phyloP scores from a whole-genome alignment of 768 basidiomycete species.

The Hypholoma fasciculare region DNA sequence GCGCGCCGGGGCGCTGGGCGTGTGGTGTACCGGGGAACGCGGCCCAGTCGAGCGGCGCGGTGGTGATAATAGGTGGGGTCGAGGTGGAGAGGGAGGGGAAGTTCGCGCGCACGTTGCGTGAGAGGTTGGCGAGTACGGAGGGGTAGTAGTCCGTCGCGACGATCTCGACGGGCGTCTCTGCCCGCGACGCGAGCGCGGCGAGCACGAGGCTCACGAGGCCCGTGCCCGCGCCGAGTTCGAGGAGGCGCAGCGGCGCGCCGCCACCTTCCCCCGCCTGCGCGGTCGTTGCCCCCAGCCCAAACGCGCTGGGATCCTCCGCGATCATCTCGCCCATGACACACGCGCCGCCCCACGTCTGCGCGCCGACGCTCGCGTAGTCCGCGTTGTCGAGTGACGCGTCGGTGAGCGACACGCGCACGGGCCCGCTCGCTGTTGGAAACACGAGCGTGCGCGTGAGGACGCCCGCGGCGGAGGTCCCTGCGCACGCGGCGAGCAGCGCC shows the following conservation, averaged over 20 bases:
- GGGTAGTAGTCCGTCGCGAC: constrained; percentile 81
- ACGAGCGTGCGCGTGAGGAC: constrained; percentile 50
- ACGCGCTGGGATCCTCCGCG: constrained; percentile 44
- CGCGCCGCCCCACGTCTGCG: constrained; percentile 89
- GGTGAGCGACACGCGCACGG: constrained; percentile 46
- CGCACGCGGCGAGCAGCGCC: constrained; percentile 61
- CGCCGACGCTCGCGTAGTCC: constrained; percentile 74
- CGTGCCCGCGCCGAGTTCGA: constrained; percentile 87
- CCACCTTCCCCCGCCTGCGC: too few species aligned
- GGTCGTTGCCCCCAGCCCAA: neutral
- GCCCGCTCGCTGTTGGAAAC: constrained; percentile 22
- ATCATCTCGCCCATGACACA: constrained; percentile 80
- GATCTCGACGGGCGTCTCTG: constrained; percentile 29
- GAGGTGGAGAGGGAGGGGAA: constrained; percentile 29
- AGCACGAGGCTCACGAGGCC: constrained; percentile 72
- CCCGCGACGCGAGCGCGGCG: constrained; percentile 18
- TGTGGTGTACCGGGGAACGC: constrained; percentile 21
- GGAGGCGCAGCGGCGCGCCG: constrained; percentile 37
- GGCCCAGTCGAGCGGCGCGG: constrained; percentile 64
- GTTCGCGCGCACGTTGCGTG: constrained; percentile 59
- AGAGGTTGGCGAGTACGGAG: constrained; percentile 69
- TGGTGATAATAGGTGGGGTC: constrained; percentile 9
- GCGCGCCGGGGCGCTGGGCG: constrained; percentile 6
- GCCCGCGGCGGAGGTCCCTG: constrained; percentile 66
- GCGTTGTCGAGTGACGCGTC: constrained; percentile 61